Conservation (phyloP, 1,284 basidiomycete species). For the Sporisorium reilianum region DNA sequence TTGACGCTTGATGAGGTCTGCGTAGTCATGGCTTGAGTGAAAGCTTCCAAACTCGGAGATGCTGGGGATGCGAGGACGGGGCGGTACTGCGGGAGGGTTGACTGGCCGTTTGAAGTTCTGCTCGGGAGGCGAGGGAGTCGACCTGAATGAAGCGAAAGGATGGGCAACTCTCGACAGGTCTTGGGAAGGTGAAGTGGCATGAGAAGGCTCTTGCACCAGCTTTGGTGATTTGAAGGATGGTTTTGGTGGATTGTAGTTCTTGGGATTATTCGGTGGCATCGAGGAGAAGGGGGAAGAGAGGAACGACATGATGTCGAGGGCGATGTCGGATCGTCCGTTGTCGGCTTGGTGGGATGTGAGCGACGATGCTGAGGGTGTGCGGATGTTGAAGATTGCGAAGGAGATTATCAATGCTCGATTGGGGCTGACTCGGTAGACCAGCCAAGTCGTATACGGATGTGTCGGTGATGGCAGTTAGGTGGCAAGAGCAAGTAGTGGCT, state of each 20-base stretch:
- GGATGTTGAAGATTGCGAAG: not conserved
- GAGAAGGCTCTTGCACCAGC: slow-evolving; percentile 18
- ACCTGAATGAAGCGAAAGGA: slow-evolving; percentile 14
- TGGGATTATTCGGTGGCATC: slow-evolving; percentile 1
- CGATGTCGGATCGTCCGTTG: not conserved
- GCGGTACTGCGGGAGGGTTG: not conserved
- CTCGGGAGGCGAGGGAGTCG: not conserved
- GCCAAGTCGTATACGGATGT: not conserved
- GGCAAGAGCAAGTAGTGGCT: too few species aligned
- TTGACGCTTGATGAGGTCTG: not conserved
- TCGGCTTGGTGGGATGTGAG: not conserved
- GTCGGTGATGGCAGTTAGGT: not conserved
- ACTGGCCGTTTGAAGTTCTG: not conserved
- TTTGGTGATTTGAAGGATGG: slow-evolving; percentile 42
- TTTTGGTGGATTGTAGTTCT: slow-evolving; percentile 24
- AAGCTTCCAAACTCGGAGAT: slow-evolving; percentile 13
- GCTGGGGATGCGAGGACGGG: not conserved
- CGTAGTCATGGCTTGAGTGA: not conserved
- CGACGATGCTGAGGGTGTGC: not conserved
- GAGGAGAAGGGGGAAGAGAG: slow-evolving; percentile 23
- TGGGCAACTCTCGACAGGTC: slow-evolving; percentile 1
- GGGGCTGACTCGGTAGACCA: not conserved
- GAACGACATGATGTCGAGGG: slow-evolving; percentile 14
- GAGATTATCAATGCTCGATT: not conserved
- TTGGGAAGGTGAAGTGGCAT: slow-evolving; percentile 1